Percentiles rank a stretch among this genome's conserved stretches.
phyloP scores from a whole-genome alignment of 345 rosid genomes.

The Leavenworthia alabamica region DNA sequence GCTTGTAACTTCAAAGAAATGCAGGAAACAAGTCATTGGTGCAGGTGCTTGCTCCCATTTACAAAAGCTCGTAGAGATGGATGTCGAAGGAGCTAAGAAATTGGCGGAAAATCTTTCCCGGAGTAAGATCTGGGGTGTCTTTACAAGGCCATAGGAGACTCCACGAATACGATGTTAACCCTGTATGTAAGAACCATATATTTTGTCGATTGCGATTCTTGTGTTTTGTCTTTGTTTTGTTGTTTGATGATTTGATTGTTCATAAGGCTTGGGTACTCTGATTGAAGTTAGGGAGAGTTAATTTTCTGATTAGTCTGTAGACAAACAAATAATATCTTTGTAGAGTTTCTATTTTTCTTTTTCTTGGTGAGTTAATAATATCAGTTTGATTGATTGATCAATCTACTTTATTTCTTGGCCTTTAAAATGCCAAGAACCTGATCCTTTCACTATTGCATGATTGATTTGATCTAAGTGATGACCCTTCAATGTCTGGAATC shows the following conservation, averaged over 20 bases:
- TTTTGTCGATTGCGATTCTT: conserved; percentile 7
- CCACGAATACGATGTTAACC: conserved; percentile 5
- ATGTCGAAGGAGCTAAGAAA: conserved; percentile 80
- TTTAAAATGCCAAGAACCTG: background rate
- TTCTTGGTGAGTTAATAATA: conserved; percentile 18
- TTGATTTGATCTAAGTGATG: background rate
- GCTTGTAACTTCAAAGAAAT: conserved; percentile 58
- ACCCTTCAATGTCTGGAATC: background rate
- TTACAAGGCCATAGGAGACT: conserved; percentile 42
- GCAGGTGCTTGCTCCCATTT: conserved; percentile 64
- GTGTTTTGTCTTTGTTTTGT: background rate
- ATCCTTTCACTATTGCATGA: background rate
- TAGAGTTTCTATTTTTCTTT: conserved; percentile 17
- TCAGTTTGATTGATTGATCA: conserved; percentile 26
- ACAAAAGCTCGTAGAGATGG: conserved; percentile 70
- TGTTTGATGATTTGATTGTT: conserved; percentile 36
- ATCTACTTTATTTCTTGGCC: background rate
- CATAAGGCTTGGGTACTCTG: conserved; percentile 35
- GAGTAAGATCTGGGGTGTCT: conserved; percentile 82
- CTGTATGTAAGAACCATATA: conserved; percentile 41
- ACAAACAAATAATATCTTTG: conserved; percentile 21
- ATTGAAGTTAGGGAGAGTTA: conserved; percentile 32
- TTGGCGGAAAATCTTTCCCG: conserved; percentile 55
- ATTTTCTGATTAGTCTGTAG: conserved; percentile 29
- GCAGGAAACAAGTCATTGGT: conserved; percentile 70